Conservation (phyloP, 2,329 filamentous ascomycete genomes). For the Cadophora malorum region DNA sequence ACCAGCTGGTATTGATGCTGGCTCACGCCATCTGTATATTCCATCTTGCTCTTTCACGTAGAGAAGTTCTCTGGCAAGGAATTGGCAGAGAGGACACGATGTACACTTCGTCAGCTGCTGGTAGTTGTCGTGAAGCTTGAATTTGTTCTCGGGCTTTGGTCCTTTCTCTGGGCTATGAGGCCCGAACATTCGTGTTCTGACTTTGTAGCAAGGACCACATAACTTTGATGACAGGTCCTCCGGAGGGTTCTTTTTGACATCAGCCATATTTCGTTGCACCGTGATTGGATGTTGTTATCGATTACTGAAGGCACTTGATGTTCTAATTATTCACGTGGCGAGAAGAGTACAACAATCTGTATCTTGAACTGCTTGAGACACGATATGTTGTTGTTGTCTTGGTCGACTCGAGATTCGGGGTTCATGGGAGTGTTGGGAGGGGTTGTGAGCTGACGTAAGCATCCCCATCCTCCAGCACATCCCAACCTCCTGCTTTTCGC, state of each 20-base stretch:
- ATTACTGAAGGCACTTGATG: neutral
- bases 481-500: neutral
- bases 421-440: neutral
- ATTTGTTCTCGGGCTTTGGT: neutral
- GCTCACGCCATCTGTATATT: neutral
- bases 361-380: neutral
- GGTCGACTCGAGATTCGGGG: neutral
- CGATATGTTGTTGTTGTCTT: neutral
- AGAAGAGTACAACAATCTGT: too few relatives aligned
- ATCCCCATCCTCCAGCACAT: neutral
- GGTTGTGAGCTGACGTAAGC: neutral
- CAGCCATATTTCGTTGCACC: neutral
- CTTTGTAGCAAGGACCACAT: conserved; percentile 4
- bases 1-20: neutral
- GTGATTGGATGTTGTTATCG: neutral
- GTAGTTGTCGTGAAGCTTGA: neutral
- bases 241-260: neutral
- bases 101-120: neutral
- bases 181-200: conserved; percentile 6
- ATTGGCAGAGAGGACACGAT: conserved; percentile 2
- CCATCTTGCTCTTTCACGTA: conserved; percentile 5
- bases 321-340: neutral
- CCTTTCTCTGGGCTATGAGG: neutral
- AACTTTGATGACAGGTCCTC: neutral
- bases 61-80: neutral